Conservation (phyloP, 192 early-diverging fungal genomes). For the Coemansia sp. region DNA sequence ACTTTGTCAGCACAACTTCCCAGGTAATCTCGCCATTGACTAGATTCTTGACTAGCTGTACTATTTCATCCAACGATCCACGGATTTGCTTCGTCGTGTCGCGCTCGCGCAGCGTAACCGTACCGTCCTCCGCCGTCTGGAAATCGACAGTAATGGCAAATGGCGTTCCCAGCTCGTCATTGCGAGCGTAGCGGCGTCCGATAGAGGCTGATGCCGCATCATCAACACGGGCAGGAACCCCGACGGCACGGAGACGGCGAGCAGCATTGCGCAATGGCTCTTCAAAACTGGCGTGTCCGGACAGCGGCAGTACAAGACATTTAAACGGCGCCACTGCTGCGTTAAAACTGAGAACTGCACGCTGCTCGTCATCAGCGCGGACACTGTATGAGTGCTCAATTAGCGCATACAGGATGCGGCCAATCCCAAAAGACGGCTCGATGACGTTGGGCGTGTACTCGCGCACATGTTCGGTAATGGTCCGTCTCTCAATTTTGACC, state of each 20-base stretch:
- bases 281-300: constrained; percentile 72
- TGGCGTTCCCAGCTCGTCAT: constrained; percentile 97
- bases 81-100: constrained; percentile 96
- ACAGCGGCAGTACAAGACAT: constrained; percentile 87
- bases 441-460: constrained; percentile 98
- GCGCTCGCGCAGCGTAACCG: constrained; percentile 94
- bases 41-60: constrained; percentile 73
- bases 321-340: constrained; percentile 92
- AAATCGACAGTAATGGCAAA: constrained; percentile 98
- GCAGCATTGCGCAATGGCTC: constrained; percentile 66
- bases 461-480: constrained; percentile 64
- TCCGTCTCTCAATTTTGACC: constrained; percentile 48
- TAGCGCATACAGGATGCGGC: constrained; percentile 94
- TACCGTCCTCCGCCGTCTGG: constrained; percentile 89
- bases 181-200: constrained; percentile 93
- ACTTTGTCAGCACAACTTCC: constrained; percentile 66
- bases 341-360: constrained; percentile 88
- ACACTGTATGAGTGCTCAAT: constrained; percentile 93
- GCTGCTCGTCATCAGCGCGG: constrained; percentile 86
- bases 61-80: constrained; percentile 66
- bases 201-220: constrained; percentile 83
- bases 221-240: constrained; percentile 84
- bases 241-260: constrained; percentile 66
- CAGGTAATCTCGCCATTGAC: constrained; percentile 72
- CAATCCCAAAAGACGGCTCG: constrained; percentile 99